Evolutionary conservation across 352 stramenopile species (phyloP), one percentile per base, ranked within the genome.

Genomic region (Pythium aristosporum): DNA sequence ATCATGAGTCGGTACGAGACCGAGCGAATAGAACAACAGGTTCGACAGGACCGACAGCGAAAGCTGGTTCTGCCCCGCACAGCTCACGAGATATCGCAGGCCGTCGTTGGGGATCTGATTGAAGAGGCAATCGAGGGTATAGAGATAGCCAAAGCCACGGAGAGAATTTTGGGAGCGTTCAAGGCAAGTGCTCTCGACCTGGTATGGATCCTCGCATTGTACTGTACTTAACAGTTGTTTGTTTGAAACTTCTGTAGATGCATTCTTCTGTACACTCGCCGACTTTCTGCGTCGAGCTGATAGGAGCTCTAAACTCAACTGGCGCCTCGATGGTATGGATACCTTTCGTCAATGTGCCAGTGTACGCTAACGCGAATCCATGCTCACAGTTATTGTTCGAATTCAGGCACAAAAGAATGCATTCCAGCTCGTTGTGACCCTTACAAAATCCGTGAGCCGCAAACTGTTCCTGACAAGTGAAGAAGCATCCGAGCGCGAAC

Each of bases 241-340:
- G 23, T 12, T 9, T 20, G 21, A 2, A 8, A 20, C 51, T 20
- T 20, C 3, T 53, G 21, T 15, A 69, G 82, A 92, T 78, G 39
- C 86, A 95, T 32, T 48, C 76, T 25, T 91, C 86, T 4, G 89
- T 95, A 43, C 80, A 95, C 49, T 88, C 84, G 1, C 39, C 76
- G 6, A 54, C 61, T 12, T 95, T 91, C 65, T 91, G 77, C 54
- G 41, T 67, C 0, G 84, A 93, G 23, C 71, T 92, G 0, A 62
- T 62, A 7, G 39, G 55, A 12, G 70, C 66, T 5, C 79, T 95
- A 54, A 63, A 73, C 12, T 57, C 51, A 18, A 77, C 80, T 20
- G 44, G 68, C 65, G 67, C 21, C 70, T 79, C 30, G 65, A 49
- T 43, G 79, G 87, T 53, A 56, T 18, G 32, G 8, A 48, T 21